phyloP scores from a whole-genome alignment of 208 protist species.

The Novymonas esmeraldas region DNA sequence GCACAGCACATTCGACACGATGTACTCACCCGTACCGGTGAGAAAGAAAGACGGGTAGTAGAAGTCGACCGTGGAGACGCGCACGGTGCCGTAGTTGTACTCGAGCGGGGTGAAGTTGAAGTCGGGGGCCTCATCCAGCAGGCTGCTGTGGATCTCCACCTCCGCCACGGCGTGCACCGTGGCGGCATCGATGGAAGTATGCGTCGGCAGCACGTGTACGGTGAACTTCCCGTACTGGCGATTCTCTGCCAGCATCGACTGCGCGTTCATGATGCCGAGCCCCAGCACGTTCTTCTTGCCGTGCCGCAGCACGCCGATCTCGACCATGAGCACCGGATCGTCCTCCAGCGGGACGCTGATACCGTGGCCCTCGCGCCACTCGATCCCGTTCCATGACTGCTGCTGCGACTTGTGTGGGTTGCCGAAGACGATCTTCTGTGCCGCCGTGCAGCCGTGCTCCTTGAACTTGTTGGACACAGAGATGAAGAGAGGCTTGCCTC shows the following conservation, averaged over 20 bases:
- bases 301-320: slow-evolving; percentile 50
- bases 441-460: slow-evolving; percentile 48
- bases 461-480: slow-evolving; percentile 58
- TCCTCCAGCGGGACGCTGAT: slow-evolving; percentile 60
- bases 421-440: slow-evolving; percentile 52
- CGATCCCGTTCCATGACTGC: slow-evolving; percentile 51
- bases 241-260: slow-evolving; percentile 65
- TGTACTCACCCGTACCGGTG: slow-evolving; percentile 71
- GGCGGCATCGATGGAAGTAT: slow-evolving; percentile 63
- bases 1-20: slow-evolving; percentile 85
- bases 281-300: slow-evolving; percentile 59
- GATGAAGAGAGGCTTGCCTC: slow-evolving; percentile 56
- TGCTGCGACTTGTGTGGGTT: slow-evolving; percentile 35
- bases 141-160: slow-evolving; percentile 72
- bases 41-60: slow-evolving; percentile 87
- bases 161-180: slow-evolving; percentile 81
- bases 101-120: slow-evolving; percentile 75
- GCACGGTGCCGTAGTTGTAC: slow-evolving; percentile 87
- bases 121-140: slow-evolving; percentile 55
- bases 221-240: slow-evolving; percentile 80
- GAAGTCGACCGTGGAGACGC: slow-evolving; percentile 83
- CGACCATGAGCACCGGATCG: slow-evolving; percentile 73
- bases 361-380: slow-evolving; percentile 39
- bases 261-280: slow-evolving; percentile 68
- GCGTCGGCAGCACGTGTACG: slow-evolving; percentile 75